Conservation (phyloP, 1,139 yeast genomes). For the Saccharomyces hybrid region DNA sequence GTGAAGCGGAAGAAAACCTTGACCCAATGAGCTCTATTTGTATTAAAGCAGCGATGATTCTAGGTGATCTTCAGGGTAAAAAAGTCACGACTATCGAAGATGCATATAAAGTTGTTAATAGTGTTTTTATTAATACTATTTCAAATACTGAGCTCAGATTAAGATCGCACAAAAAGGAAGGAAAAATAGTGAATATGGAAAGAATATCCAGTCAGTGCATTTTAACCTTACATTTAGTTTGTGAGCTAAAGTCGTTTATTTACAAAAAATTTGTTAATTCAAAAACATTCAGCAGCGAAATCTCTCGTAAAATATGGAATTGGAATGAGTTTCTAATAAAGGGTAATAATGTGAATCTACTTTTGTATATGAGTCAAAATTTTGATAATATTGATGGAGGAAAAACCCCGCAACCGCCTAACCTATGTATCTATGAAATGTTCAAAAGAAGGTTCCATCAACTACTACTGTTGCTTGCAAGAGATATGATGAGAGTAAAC, state of each 20-base stretch:
- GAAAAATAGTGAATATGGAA: not conserved
- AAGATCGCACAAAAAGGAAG: constrained; percentile 6
- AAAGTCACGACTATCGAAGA: not conserved
- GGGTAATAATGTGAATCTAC: constrained; percentile 9
- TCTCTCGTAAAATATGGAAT: not conserved
- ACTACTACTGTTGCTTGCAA: constrained; percentile 11
- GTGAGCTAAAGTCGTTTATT: constrained; percentile 14
- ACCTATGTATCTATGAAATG: constrained; percentile 4
- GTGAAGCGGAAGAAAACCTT: not conserved
- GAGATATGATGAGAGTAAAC: constrained; percentile 9
- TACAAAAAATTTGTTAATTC: not conserved
- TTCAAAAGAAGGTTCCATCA: constrained; percentile 16
- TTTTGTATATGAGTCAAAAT: constrained; percentile 3
- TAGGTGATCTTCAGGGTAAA: constrained; percentile 12
- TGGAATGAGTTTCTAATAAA: constrained; percentile 11
- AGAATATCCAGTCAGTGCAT: constrained; percentile 18
- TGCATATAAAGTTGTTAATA: constrained; percentile 11
- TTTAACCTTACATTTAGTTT: constrained; percentile 17
- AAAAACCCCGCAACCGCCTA: not conserved
- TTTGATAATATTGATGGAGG: not conserved
- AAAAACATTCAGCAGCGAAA: not conserved
- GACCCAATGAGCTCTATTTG: constrained; percentile 9
- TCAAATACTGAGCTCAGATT: constrained; percentile 20
- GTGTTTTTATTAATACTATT: constrained; percentile 16
- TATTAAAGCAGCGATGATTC: constrained; percentile 16